Percentiles rank a stretch among this genome's conserved stretches.
phyloP scores from a whole-genome alignment of 2,329 filamentous ascomycete species.

The Botrytis cinerea region DNA sequence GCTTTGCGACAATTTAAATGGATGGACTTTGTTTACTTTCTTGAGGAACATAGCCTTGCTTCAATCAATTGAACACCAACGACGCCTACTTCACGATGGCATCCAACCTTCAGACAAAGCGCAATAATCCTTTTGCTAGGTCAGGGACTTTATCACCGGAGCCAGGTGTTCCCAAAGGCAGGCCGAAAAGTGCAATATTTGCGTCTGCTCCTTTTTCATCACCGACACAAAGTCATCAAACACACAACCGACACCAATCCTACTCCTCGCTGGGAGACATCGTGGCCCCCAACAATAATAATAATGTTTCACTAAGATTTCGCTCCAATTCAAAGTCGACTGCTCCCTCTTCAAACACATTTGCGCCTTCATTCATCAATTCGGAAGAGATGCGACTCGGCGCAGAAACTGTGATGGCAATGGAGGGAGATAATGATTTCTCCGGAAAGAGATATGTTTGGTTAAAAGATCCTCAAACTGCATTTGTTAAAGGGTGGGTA shows the following conservation, averaged over 20 bases:
- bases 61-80: conserved; percentile 27
- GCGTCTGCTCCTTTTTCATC: conserved; percentile 41
- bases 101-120: conserved; percentile 67
- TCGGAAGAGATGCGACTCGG: conserved; percentile 69
- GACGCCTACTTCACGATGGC: conserved; percentile 47
- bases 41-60: conserved; percentile 9
- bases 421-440: conserved; percentile 98
- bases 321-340: conserved; percentile 66
- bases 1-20: conserved; percentile 4
- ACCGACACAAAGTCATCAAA: conserved; percentile 52
- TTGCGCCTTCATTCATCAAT: conserved; percentile 95
- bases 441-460: conserved; percentile 98
- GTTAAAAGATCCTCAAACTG: conserved; percentile 82
- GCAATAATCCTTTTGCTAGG: conserved; percentile 78
- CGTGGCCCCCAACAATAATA: conserved; percentile 37
- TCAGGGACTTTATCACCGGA: conserved; percentile 67
- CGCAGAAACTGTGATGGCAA: conserved; percentile 63
- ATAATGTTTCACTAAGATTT: conserved; percentile 39
- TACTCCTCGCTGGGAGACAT: conserved; percentile 53
- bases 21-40: conserved; percentile 24
- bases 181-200: conserved; percentile 77
- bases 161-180: conserved; percentile 50
- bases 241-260: conserved; percentile 63
- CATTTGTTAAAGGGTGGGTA: conserved; percentile 91
- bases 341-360: conserved; percentile 72